Percentiles rank a stretch among this genome's conserved stretches.
These are phyloP conservation scores for Malassezia psittaci DNA, from an alignment of 1,284 basidiomycete species.

Conservation along the genomic window DNA sequence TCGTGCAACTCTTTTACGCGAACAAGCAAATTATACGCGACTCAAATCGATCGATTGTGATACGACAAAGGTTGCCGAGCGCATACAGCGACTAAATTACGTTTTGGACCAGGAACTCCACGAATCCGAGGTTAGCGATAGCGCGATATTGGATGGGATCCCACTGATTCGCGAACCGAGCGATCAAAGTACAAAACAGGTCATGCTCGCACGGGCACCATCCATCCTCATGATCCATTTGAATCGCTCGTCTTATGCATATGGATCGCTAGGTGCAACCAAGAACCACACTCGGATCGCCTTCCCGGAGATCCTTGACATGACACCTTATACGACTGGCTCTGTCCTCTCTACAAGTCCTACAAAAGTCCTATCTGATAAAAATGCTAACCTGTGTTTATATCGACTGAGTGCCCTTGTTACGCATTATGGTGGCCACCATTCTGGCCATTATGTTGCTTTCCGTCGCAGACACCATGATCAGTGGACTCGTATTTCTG, in stretches of 20 bases:
- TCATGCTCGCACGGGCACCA: slow-evolving; percentile 38
- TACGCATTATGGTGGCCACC: slow-evolving; percentile 43
- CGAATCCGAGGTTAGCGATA: slow-evolving; percentile 28
- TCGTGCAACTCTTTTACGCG: slow-evolving; percentile 17
- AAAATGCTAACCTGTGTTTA: slow-evolving; percentile 2
- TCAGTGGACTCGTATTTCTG: slow-evolving; percentile 39
- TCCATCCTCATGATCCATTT: slow-evolving; percentile 35
- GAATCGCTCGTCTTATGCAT: slow-evolving; percentile 35
- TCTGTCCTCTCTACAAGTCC: slow-evolving; percentile 22
- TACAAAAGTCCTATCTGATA: neutral
- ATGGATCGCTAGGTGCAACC: slow-evolving; percentile 25
- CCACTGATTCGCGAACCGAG: slow-evolving; percentile 18
- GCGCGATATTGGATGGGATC: slow-evolving; percentile 5
- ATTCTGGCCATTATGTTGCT: slow-evolving; percentile 42
- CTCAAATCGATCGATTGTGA: neutral
- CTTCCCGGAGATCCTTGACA: slow-evolving; percentile 36
- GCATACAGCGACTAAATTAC: slow-evolving; percentile 1
- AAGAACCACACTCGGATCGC: slow-evolving; percentile 39
- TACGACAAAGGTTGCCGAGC: neutral
- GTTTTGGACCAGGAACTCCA: slow-evolving; percentile 25
- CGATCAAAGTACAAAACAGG: slow-evolving; percentile 36
- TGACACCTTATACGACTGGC: slow-evolving; percentile 25
- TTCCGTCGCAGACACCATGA: slow-evolving; percentile 23
- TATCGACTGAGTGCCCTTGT: slow-evolving; percentile 36
- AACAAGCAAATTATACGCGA: slow-evolving; percentile 5